phyloP scores from a whole-genome alignment of 129 eudicot species.

The Lactuca saligna region DNA sequence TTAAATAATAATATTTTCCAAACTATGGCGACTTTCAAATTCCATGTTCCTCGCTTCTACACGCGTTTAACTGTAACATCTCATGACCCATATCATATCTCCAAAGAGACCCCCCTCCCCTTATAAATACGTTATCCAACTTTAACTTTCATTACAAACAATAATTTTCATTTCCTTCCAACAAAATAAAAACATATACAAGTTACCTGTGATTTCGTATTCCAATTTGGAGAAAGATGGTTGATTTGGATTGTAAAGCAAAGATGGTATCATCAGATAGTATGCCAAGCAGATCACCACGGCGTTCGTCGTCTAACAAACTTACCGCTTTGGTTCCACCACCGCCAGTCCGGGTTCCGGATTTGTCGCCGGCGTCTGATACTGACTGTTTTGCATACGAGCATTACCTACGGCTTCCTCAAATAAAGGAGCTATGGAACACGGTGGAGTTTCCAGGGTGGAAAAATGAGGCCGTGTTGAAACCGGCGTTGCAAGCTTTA shows the following conservation, averaged over 20 bases:
- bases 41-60: conserved; percentile 35
- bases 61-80: conserved; percentile 39
- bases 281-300: conserved; percentile 57
- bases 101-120: conserved; percentile 4
- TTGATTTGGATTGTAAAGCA: conserved; percentile 67
- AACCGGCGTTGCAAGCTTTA: conserved; percentile 62
- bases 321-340: conserved; percentile 46
- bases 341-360: conserved; percentile 40
- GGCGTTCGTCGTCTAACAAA: conserved; percentile 37
- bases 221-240: conserved; percentile 42
- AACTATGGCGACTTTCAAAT: conserved; percentile 24
- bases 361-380: conserved; percentile 58
- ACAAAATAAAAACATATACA: not conserved
- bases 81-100: conserved; percentile 18
- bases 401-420: conserved; percentile 54
- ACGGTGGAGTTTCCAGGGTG: conserved; percentile 49
- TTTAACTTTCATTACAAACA: conserved; percentile 22
- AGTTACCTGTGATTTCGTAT: conserved; percentile 10
- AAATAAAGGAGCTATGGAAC: conserved; percentile 49
- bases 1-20: not conserved
- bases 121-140: conserved; percentile 25
- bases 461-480: conserved; percentile 54
- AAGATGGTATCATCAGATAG: conserved; percentile 49
- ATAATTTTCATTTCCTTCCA: not conserved
- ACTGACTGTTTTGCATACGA: conserved; percentile 56